Evolutionary conservation across 2,329 filamentous ascomycete genomes (phyloP), one percentile per base, ranked within the genome.

Genomic region (Xylaria sp.): DNA sequence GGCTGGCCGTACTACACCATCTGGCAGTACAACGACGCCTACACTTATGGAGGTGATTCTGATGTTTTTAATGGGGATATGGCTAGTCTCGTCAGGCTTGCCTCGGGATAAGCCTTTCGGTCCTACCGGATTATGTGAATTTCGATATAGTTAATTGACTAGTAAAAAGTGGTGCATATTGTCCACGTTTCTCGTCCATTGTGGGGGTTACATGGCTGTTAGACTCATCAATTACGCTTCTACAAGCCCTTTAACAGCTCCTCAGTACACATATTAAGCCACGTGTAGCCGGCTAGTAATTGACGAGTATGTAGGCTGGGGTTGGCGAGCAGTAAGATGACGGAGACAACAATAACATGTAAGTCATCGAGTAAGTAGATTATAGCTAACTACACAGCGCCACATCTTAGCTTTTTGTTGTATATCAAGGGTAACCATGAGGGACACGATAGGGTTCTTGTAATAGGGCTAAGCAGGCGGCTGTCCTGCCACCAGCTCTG

Each of bases 1-100:
- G 82, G 85, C 19, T 88, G 85, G 86, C 74, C 80, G 1, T 83
- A 78, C 72, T 81, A 87, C 74, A 86, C 84, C 8, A 83, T 88
- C 72, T 88, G 86, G 85, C 86, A 87, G 78, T 83, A 85, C 72
- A 77, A 79, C 32, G 82, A 86, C 68, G 75, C 74, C 4, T 86
- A 85, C 68, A 69, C 75, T 12, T 85, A 83, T 73, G 84, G 85
- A n/a, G 85, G 85, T 0, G 84, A 87, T 70, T 84, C 82, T 12
- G 84, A 87, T 70, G 74, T 80, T 7, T 87, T 86, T 71, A 87
- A 86, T 73, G 85, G 85, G 0, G 74, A 77, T 14, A 69, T 72
- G 63, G 63, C 70, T 7, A 69, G 57, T 1, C 64, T 77, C 36
- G 60, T 68, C 32, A 73, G 71, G 62, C 53, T 77, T 9, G 75